Evolutionary conservation across 2,329 filamentous ascomycete genomes (phyloP), one percentile per base, ranked within the genome.

Genomic region (Stachybotrys chartarum): DNA sequence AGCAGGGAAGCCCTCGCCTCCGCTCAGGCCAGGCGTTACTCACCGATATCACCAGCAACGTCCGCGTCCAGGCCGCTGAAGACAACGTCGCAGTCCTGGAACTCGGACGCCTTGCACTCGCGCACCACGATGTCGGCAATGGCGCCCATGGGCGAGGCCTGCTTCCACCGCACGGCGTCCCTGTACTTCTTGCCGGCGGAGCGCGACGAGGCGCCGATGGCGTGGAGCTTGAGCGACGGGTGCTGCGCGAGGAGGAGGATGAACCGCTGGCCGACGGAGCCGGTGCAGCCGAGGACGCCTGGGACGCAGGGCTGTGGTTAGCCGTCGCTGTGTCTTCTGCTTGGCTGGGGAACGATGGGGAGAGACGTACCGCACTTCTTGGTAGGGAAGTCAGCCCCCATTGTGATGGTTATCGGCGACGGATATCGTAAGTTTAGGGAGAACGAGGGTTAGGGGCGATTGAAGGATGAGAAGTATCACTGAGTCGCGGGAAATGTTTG

Each of bases 111-210:
- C 66, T 78, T 87, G 78, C 94, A 97, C 68, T 90, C 86, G 68
- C 90, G 87, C 55, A 97, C 89, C 6, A 96, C 81, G 64, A 97
- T 79, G 60, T 92, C 86, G 61, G 84, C 90, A 56, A 96, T 79
- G 59, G 85, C 78, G 48, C 87, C 87, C 82, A 97, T 95, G 54
- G 91, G 88, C 55, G 83, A 77, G 10, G 89, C 82, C 76, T 97
- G 93, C 80, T 97, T 97, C 94, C 94, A 97, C 65, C 84, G 84
- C 59, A 95, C 92, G 45, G 92, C 93, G 81, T 96, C 91, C 73
- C 87, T 88, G 79, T 97, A 97, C 69, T 87, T 88, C 80, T 97
- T 97, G 67, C 92, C 92, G 7, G 90, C 91, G 10, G 91, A 96
- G 57, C 90, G 84, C 57, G 90, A 84, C 17, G 91, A 96, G 42